These are phyloP conservation scores for Aspergillus fumigatiaffinis DNA, from an alignment of 2,329 filamentous ascomycete genomes.

Conservation along the genomic window DNA sequence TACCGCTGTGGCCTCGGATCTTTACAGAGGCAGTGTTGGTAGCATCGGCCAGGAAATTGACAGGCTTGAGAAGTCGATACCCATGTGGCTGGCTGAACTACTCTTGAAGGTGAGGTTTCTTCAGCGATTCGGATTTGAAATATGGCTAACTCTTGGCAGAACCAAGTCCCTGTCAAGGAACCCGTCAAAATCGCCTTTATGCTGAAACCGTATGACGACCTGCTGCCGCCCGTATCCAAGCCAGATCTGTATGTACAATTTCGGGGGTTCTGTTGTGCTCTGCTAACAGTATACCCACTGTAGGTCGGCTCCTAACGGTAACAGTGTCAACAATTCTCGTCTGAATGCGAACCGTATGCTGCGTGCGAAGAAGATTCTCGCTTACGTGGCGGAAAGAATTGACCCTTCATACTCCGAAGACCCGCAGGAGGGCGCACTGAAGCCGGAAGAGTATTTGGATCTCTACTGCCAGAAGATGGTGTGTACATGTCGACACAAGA, in stretches of 20 bases:
- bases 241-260: conserved; percentile 58
- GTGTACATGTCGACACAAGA: conserved; percentile 31
- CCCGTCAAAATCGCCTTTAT: conserved; percentile 94
- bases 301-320: conserved; percentile 22
- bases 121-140: not conserved
- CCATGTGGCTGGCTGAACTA: conserved; percentile 88
- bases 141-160: conserved; percentile 46
- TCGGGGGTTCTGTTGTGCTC: not conserved
- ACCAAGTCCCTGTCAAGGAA: conserved; percentile 81
- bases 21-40: conserved; percentile 85
- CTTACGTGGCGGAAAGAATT: conserved; percentile 88
- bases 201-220: conserved; percentile 73
- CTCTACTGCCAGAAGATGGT: conserved; percentile 92
- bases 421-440: conserved; percentile 57
- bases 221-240: conserved; percentile 69
- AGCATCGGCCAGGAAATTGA: conserved; percentile 73
- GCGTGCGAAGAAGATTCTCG: conserved; percentile 87
- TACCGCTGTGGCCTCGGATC: conserved; percentile 67
- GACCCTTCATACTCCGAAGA: conserved; percentile 63
- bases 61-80: conserved; percentile 77
- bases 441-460: conserved; percentile 89
- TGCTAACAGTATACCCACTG: conserved; percentile 1
- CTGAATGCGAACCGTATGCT: conserved; percentile 97
- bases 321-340: conserved; percentile 66
- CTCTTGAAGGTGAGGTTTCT: conserved; percentile 59